A percentile compares a stretch with the other conserved stretches of the same genome.
phyloP scores from a whole-genome alignment of 306 rosid genomes.

The Parietaria judaica region DNA sequence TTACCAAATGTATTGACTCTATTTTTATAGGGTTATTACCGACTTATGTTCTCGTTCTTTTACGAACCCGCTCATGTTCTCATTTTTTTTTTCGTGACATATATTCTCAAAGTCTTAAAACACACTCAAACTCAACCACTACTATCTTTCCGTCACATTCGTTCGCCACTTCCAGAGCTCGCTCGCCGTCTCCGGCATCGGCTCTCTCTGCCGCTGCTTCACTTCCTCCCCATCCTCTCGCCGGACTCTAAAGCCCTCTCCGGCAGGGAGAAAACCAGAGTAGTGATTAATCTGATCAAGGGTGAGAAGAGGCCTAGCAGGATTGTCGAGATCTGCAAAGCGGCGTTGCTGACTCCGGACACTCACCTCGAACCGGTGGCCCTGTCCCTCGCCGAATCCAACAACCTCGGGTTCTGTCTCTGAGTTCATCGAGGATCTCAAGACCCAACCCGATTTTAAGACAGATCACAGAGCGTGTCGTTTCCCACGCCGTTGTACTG shows the following conservation, averaged over 20 bases:
- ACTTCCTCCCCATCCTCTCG: slow-evolving; percentile 42
- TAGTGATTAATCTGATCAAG: slow-evolving; percentile 53
- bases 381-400: slow-evolving; percentile 47
- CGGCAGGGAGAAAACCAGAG: slow-evolving; percentile 37
- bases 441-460: slow-evolving; percentile 50
- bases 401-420: slow-evolving; percentile 49
- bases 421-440: slow-evolving; percentile 40
- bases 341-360: slow-evolving; percentile 65
- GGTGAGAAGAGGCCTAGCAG: slow-evolving; percentile 54
- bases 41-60: no score
- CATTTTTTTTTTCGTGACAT: no score
- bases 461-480: slow-evolving; percentile 40
- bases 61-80: no score
- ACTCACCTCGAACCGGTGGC: slow-evolving; percentile 55
- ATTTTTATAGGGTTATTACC: no score
- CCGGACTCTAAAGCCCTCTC: slow-evolving; percentile 36
- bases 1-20: no score
- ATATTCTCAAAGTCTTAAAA: no score
- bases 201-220: slow-evolving; percentile 16
- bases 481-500: slow-evolving; percentile 53
- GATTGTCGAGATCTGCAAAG: slow-evolving; percentile 61
- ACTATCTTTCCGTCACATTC: no score
- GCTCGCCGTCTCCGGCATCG: not conserved
- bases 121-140: no score
- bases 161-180: slow-evolving; percentile 46